Evolutionary conservation across 2,329 filamentous ascomycete genomes (phyloP), one percentile per base, ranked within the genome.

Genomic region (Alternaria atra): DNA sequence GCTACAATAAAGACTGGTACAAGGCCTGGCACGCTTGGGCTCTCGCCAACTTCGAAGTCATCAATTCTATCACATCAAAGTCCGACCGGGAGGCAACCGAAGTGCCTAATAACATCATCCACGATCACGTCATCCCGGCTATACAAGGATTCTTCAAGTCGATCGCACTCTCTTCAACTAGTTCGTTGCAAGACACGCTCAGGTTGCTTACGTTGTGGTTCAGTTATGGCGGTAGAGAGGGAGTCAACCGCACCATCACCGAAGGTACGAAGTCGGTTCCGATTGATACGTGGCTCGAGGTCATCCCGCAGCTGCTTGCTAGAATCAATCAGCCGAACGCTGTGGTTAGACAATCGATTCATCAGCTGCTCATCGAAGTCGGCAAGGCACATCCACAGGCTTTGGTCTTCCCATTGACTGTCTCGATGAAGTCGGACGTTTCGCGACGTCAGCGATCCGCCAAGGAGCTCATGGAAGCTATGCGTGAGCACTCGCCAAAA

Each of bases 1-100:
- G 92, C 60, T 97, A 96, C 80, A 97, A 99, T 76, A 90, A 93
- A 34, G 89, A 90, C 63, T 99, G 94, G 88, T 99, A 99, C 83
- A 99, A 99, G 81, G 95, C 96, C 7, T 99, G 95, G 95, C 95
- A 99, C 80, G 92, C 95, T 0, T 99, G 95, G 94, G 96, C 95
- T 10, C 81, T 99, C 64, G 94, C 95, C 55, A 99, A 99, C 79
- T 99, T 99, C 73, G 94, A 99, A 80, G 95, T 99, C 58, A 94
- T 98, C 37, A 97, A 95, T 70, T 89, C 91, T 0, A 83, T 95
- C 58, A 87, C 90, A 8, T 85, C 90, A 23, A 86, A 89, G 58
- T 85, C 85, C 15, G 91, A 91, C 65, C 84, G 87, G 46, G 85
- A 87, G 63, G 82, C 80, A 15, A 80, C 84, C 29, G 80, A 84